Base-by-base conservation (phyloP, 805 yeast genomes). In the Candida quercuum region DNA sequence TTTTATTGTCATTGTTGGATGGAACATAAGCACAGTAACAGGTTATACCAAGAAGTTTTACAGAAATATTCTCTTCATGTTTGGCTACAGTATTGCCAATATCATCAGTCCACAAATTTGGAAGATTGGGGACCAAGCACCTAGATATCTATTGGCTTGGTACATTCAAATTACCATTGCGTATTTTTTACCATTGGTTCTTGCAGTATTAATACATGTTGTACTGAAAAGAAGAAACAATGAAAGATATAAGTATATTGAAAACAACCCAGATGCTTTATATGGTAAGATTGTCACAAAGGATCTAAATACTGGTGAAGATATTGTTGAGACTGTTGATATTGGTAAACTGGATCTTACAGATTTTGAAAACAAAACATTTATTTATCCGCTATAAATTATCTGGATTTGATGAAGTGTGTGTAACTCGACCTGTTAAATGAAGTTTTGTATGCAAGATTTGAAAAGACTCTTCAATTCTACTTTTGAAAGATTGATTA, bases 51-150 rank as follows among this genome's bases (percentile, higher is more conserved):
- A 72, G 47, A 60, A 63, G 36, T 42, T 65, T 9, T 57, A 61
- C 13, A 61, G 70, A 50, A 65, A 59, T 30, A 61, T 59, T 19
- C 41, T 65, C 47, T 52, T 54, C 28, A 57, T 64, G 61, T 45
- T 59, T 8, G 55, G 58, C 1, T 72, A 71, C 47, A 56, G 67
- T 28, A 44, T 68, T 27, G 56, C 67, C 10, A 71, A 72, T 42
- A 58, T 71, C 26, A 58, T 70, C 15, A 61, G 71, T 6, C 74
- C 77, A 5, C 76, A 71, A 45, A 49, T 71, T 28, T 71, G 74
- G 72, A 57, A 57, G 27, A 24, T 24, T 24, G 48, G 45, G 23
- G 40, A 39, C 20, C 64, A 58, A 43, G 65, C 60, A 14, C 76
- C 76, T 21, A 45, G 63, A 33, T 69, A 64, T 42, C 43, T 49